These are phyloP conservation scores for Xylariaceae sp. DNA, from an alignment of 2,329 filamentous ascomycete species.

Conservation along the genomic window DNA sequence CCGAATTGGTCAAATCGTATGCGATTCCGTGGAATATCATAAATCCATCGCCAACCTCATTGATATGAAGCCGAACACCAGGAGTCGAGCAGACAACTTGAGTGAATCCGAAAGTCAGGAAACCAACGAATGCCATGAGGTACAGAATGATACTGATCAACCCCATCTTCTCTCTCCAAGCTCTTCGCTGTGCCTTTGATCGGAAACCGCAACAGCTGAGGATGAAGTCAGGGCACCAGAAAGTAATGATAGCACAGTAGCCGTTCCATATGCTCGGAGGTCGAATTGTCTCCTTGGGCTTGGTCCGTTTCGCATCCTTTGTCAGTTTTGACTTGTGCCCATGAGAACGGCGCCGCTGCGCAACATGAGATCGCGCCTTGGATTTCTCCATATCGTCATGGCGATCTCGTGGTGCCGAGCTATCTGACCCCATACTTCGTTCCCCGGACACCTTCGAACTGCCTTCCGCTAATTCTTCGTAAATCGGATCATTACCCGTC, in stretches of 20 bases:
- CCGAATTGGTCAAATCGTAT: constrained; percentile 72
- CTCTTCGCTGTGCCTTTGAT: constrained; percentile 78
- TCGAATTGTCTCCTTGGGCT: constrained; percentile 58
- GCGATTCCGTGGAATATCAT: constrained; percentile 96
- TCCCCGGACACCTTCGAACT: constrained; percentile 51
- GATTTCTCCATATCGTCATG: constrained; percentile 33
- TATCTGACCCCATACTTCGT: constrained; percentile 44
- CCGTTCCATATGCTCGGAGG: constrained; percentile 91
- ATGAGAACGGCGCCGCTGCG: constrained; percentile 41
- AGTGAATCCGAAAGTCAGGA: constrained; percentile 94
- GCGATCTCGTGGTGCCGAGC: constrained; percentile 37
- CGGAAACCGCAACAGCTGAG: constrained; percentile 81
- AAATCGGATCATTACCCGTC: constrained; percentile 83
- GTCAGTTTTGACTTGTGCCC: constrained; percentile 58
- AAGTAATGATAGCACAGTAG: constrained; percentile 90
- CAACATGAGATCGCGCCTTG: constrained; percentile 34
- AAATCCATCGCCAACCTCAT: constrained; percentile 73
- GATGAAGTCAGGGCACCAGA: constrained; percentile 86
- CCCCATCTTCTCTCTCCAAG: constrained; percentile 98
- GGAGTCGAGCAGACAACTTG: constrained; percentile 75
- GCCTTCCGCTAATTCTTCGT: constrained; percentile 67
- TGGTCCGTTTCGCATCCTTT: constrained; percentile 47
- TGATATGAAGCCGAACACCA: constrained; percentile 68
- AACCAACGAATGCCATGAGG: constrained; percentile 87
- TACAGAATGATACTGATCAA: constrained; percentile 86